Base-by-base conservation (phyloP, 768 basidiomycete species). In the Suillus lakei region DNA sequence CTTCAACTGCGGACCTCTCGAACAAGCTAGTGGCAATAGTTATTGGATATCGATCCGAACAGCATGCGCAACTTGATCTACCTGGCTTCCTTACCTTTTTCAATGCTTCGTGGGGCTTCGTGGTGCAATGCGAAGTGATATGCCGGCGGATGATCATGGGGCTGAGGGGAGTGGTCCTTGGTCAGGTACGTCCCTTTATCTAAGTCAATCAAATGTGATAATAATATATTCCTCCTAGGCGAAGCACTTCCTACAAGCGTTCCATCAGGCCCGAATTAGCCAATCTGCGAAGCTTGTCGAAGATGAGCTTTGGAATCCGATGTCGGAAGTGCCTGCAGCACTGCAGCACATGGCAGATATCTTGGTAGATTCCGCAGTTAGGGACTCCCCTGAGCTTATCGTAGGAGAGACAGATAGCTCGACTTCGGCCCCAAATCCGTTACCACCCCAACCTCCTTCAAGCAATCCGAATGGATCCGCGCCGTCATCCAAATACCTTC, bases 101-200 rank as follows among this genome's bases (percentile, higher is more conserved):
- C 82, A 89, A 91, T 62, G 84, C 87, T 69, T 89, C 92, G 2
- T 98, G 97, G 97, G 78, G 84, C 30, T 99, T 99, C 70, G 95
- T 99, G 10, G 85, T 98, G 30, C 84, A 83, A 68, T 95, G 93
- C 72, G 97, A 99, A 75, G 86, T 89, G 34, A 81, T 98, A 34
- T 93, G 91, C 68, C 84, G 89, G 62, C 83, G 91, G 69, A 98
- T 99, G 95, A 96, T 98, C 64, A 93, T 98, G 63, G 91, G 94
- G 7, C 80, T 99, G 38, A 82, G 98, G 64, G 96, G 96, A 5
- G 91, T 88, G 2, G 86, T 95, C 60, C 88, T 96, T 51, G 84
- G 88, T 61, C 96, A 97, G 84, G 92, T 92, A 68, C 48, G 78
- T 73, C 15, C 54, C 39, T 34, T 56, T 59, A 58, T 51, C 44